Conservation (phyloP, 75 land plant genomes). For the Adiantum capillusveneris region DNA sequence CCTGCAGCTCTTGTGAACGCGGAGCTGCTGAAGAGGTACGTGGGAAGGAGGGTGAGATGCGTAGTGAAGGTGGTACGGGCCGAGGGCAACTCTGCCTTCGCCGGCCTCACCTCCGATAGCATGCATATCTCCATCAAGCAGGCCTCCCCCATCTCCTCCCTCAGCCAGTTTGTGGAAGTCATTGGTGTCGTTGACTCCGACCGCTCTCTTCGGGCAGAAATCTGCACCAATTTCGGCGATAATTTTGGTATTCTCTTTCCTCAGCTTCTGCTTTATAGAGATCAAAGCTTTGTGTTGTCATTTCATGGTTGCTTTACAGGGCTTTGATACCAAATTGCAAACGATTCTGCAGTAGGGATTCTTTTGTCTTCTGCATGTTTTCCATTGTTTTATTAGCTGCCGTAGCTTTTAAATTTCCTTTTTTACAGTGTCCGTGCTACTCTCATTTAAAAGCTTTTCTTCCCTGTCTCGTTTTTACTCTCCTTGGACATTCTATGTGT, state of each 20-base stretch:
- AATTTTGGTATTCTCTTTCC: constrained; percentile 37
- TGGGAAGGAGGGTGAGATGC: constrained; percentile 63
- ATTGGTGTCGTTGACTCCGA: constrained; percentile 78
- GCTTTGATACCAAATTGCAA: too few relatives aligned
- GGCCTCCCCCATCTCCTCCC: constrained; percentile 23
- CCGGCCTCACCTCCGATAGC: constrained; percentile 69
- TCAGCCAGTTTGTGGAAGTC: constrained; percentile 64
- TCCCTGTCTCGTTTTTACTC: too few relatives aligned
- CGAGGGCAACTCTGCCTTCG: constrained; percentile 35
- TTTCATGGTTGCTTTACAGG: too few relatives aligned
- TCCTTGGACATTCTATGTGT: too few relatives aligned
- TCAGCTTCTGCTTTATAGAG: too few relatives aligned
- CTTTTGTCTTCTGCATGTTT: too few relatives aligned
- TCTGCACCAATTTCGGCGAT: constrained; percentile 72
- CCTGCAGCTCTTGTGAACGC: constrained; percentile 77
- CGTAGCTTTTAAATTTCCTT: too few relatives aligned
- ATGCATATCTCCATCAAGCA: constrained; percentile 51
- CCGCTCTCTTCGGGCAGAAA: constrained; percentile 59
- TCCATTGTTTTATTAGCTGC: too few relatives aligned
- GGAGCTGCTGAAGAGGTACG: constrained; percentile 49
- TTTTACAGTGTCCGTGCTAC: too few relatives aligned
- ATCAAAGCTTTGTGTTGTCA: too few relatives aligned
- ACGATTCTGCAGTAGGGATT: too few relatives aligned
- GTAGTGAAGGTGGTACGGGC: constrained; percentile 51
- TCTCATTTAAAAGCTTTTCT: too few relatives aligned